These are phyloP conservation scores for Didymosphaeria variabile DNA, from an alignment of 2,329 filamentous ascomycete genomes.

Conservation along the genomic window DNA sequence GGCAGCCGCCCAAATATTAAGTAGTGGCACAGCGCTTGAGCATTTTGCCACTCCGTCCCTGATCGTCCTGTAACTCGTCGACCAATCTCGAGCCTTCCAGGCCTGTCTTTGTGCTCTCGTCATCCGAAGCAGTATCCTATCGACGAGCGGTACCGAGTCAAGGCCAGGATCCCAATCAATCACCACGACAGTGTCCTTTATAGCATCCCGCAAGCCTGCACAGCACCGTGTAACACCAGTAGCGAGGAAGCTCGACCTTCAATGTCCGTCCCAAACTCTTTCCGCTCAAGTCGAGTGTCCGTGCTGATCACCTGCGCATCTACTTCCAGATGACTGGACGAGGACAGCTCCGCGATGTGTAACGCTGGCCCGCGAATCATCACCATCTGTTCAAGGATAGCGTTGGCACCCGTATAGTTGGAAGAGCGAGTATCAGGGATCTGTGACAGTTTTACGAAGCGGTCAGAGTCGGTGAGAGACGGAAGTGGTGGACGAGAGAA, in stretches of 20 bases:
- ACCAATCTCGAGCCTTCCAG: neutral
- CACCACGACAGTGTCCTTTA: neutral
- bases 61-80: neutral
- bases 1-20: neutral
- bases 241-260: conserved; percentile 1
- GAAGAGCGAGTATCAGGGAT: neutral
- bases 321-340: neutral
- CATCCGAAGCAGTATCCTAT: neutral
- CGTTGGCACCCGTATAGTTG: neutral
- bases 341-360: neutral
- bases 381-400: neutral
- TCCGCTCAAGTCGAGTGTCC: neutral
- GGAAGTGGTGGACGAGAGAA: neutral
- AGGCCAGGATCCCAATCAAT: neutral
- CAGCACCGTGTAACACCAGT: neutral
- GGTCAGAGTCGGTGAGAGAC: neutral
- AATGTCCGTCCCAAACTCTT: neutral
- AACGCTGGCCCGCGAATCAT: neutral
- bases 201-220: neutral
- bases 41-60: neutral
- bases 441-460: neutral
- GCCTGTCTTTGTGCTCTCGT: neutral
- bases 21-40: neutral
- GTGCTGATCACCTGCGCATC: conserved; percentile 2
- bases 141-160: neutral